These are phyloP conservation scores for Populus hybrid DNA, from an alignment of 441 rosid species.

Conservation along the genomic window DNA sequence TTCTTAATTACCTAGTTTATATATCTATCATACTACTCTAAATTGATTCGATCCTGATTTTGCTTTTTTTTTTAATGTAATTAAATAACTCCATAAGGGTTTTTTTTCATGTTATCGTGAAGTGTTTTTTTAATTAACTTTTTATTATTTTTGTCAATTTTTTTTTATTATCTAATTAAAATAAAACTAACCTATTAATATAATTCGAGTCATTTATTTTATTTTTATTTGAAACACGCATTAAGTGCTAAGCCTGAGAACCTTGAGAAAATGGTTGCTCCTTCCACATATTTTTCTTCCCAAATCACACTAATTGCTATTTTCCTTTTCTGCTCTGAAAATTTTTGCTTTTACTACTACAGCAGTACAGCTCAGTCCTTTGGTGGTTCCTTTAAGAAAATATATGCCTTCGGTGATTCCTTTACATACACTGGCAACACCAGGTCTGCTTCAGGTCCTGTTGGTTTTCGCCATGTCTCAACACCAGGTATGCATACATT, in stretches of 20 bases:
- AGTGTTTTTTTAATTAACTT: too few species aligned
- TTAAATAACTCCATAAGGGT: too few species aligned
- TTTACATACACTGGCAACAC: constrained; percentile 97
- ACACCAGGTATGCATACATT: constrained; percentile 76
- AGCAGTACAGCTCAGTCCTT: constrained; percentile 31
- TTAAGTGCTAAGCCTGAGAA: not conserved
- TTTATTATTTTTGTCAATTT: too few species aligned
- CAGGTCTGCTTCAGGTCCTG: constrained; percentile 52
- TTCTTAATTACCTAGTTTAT: too few species aligned
- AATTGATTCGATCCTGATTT: too few species aligned
- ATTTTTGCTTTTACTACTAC: not conserved
- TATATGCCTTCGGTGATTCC: constrained; percentile 18
- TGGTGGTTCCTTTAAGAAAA: constrained; percentile 65
- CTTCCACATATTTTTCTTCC: constrained; percentile 11
- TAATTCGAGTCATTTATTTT: too few species aligned
- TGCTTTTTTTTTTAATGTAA: too few species aligned
- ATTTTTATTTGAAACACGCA: too few species aligned
- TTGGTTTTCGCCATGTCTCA: constrained; percentile 76
- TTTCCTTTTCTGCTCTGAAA: constrained; percentile 12
- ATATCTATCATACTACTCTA: too few species aligned
- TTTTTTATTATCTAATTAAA: too few species aligned
- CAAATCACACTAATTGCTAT: not conserved
- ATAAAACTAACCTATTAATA: too few species aligned
- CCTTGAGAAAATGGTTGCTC: constrained; percentile 14
- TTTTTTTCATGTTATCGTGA: too few species aligned